Percentiles rank a stretch among this genome's conserved stretches.
Evolutionary conservation across 805 yeast genomes (phyloP).

Genomic region (Saturnispora hagleri): DNA sequence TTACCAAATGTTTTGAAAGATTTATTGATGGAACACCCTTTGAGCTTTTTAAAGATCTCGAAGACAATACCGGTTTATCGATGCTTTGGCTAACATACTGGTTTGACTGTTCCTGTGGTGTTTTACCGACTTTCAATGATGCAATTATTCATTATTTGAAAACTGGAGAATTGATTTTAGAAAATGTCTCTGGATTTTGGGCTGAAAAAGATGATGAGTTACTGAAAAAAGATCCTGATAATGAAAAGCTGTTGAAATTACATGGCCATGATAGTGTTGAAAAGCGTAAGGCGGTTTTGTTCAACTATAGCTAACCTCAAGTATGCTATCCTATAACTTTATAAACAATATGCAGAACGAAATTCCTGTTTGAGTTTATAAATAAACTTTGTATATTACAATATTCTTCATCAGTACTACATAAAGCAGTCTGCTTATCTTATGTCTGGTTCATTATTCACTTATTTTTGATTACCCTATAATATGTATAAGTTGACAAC

Average conservation of each 20-base stretch:
- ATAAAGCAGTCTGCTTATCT: not conserved
- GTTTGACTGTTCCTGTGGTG: constrained; percentile 29
- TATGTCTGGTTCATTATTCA: not conserved
- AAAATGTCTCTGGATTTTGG: constrained; percentile 25
- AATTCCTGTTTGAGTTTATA: not conserved
- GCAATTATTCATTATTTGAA: constrained; percentile 24
- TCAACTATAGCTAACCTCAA: constrained; percentile 4
- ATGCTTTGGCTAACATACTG: constrained; percentile 27
- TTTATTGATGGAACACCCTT: constrained; percentile 23
- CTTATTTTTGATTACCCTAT: not conserved
- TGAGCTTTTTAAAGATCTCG: constrained; percentile 23
- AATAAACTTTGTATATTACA: not conserved
- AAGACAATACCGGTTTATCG: constrained; percentile 24
- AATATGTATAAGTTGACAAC: constrained; percentile 5
- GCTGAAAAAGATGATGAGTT: constrained; percentile 25
- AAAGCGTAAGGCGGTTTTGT: constrained; percentile 25
- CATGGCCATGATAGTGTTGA: constrained; percentile 26
- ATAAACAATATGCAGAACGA: not conserved
- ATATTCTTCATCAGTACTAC: not conserved
- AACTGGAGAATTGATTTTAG: constrained; percentile 22
- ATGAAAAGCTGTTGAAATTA: constrained; percentile 19
- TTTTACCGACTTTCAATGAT: constrained; percentile 23
- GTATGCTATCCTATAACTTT: not conserved
- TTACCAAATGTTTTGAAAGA: constrained; percentile 19
- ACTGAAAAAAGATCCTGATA: constrained; percentile 19